Conservation (phyloP, 495 filamentous ascomycete species). For the Aspergillus mulundensis region DNA sequence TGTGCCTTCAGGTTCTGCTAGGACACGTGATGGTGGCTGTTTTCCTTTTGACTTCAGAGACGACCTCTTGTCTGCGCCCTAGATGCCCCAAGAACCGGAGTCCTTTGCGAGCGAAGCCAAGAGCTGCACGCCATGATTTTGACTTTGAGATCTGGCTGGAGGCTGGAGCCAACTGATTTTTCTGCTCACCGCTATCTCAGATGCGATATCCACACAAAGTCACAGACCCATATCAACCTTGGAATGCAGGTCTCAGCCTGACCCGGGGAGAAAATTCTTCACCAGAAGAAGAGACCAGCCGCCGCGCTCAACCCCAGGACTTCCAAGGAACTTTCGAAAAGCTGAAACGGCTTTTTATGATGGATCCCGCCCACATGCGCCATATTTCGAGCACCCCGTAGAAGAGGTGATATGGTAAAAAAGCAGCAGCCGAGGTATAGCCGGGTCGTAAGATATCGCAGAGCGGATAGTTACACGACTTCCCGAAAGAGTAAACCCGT, state of each 20-base stretch:
- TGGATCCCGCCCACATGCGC: neutral
- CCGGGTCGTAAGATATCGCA: neutral
- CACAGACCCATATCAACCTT: neutral
- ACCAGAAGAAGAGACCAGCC: neutral
- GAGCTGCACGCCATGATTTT: neutral
- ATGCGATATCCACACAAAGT: constrained; percentile 7
- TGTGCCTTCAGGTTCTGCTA: neutral
- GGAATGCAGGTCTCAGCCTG: neutral
- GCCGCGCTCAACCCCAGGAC: neutral
- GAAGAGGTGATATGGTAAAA: neutral
- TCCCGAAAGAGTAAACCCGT: constrained; percentile 10
- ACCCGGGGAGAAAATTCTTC: neutral
- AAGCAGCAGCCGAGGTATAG: constrained; percentile 12
- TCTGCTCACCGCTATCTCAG: constrained; percentile 15
- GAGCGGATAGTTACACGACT: constrained; percentile 19
- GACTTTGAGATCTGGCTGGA: neutral
- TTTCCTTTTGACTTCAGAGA: neutral
- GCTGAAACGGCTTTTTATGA: neutral
- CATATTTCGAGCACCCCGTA: neutral
- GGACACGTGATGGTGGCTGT: neutral
- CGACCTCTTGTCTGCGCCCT: neutral
- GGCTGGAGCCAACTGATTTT: neutral
- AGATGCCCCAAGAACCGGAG: too few species aligned
- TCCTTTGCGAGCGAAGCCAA: neutral
- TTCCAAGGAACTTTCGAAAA: neutral